phyloP scores from a whole-genome alignment of 116 monocot species.

The Iris pallida region DNA sequence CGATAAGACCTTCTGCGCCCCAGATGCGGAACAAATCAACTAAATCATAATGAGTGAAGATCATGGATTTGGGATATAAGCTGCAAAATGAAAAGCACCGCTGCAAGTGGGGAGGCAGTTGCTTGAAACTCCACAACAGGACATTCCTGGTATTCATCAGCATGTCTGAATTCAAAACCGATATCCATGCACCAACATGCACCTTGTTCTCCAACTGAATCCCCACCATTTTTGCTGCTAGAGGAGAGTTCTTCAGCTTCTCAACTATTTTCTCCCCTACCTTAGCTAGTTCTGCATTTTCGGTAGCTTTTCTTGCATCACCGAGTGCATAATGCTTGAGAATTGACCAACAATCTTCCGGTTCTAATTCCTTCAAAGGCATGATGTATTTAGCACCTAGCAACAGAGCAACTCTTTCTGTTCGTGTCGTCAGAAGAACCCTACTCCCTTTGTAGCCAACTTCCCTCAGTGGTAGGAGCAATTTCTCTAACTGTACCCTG shows the following conservation, averaged over 20 bases:
- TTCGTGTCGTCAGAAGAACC: conserved; percentile 1
- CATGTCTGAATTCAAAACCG: background rate
- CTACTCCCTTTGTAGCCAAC: background rate
- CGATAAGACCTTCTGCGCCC: conserved; percentile 14
- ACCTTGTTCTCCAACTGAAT: too few relatives aligned
- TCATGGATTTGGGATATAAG: conserved; percentile 7
- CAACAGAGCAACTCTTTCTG: background rate
- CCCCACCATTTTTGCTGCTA: too few relatives aligned
- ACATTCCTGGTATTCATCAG: background rate
- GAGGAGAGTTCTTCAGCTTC: background rate
- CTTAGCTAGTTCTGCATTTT: background rate
- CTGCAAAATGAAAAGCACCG: conserved; percentile 19
- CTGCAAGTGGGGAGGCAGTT: conserved; percentile 15
- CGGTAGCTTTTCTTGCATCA: background rate
- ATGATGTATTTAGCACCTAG: background rate
- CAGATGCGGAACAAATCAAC: background rate
- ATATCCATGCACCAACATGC: background rate
- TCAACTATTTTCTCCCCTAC: background rate
- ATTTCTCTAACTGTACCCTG: background rate
- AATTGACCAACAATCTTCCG: background rate
- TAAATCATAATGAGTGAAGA: background rate
- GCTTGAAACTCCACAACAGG: conserved; percentile 10
- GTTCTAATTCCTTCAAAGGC: background rate
- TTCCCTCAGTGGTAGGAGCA: conserved; percentile 4
- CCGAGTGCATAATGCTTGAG: background rate